A percentile compares a stretch with the other conserved stretches of the same genome.
phyloP scores from a whole-genome alignment of 228 moss, liverwort and hornwort genomes.

The Sphagnum magellanicum region DNA sequence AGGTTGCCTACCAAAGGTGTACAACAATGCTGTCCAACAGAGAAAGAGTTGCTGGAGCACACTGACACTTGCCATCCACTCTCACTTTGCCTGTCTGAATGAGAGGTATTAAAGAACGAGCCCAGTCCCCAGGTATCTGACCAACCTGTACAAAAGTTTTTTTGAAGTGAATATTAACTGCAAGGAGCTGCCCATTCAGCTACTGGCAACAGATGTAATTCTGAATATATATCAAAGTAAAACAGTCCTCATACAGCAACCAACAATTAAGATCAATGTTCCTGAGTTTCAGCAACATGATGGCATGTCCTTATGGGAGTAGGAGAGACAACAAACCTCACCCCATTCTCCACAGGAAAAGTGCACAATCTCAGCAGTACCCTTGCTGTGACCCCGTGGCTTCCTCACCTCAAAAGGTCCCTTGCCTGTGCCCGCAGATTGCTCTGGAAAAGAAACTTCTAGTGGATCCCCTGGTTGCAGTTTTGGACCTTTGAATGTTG shows the following conservation, averaged over 20 bases:
- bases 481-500: constrained; percentile 78
- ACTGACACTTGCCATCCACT: constrained; percentile 53
- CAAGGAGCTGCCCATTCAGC: no score
- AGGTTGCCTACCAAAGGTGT: constrained; percentile 47
- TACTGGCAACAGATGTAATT: no score
- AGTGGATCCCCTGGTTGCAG: constrained; percentile 52
- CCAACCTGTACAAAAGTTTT: constrained; percentile 41
- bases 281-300: no score
- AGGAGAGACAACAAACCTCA: constrained; percentile 37
- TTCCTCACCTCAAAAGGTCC: constrained; percentile 18
- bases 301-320: not conserved
- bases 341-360: constrained; percentile 70
- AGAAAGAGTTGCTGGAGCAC: constrained; percentile 39
- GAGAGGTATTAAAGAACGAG: constrained; percentile 70
- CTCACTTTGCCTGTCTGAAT: constrained; percentile 57
- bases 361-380: constrained; percentile 75
- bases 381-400: constrained; percentile 66
- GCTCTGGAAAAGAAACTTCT: constrained; percentile 63
- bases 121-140: constrained; percentile 80
- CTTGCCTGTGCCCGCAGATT: constrained; percentile 5
- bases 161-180: no score
- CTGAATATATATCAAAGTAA: no score
- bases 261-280: no score
- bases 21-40: constrained; percentile 65
- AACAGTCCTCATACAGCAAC: no score